Percentiles rank a stretch among this genome's conserved stretches.
phyloP scores from a whole-genome alignment of 2,329 filamentous ascomycete species.

The Rhinocladiella mackenziei region DNA sequence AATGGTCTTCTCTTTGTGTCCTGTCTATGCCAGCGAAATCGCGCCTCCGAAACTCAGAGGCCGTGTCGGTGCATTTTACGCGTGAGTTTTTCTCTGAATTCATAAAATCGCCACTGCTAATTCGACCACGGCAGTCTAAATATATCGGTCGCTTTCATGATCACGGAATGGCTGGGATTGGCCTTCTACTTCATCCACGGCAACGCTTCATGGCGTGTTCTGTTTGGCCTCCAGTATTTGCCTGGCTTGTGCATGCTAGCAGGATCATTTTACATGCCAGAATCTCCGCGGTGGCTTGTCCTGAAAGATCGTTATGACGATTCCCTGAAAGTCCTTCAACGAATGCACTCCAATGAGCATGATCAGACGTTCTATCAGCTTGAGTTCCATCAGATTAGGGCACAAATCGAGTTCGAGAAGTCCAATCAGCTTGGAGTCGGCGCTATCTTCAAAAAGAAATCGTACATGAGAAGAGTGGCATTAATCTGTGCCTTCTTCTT shows the following conservation, averaged over 20 bases:
- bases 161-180: constrained; percentile 12
- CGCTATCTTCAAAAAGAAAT: constrained; percentile 6
- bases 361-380: constrained; percentile 10
- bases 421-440: constrained; percentile 7
- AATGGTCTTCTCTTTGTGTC: constrained; percentile 5
- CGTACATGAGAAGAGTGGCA: constrained; percentile 9
- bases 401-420: constrained; percentile 14
- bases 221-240: constrained; percentile 4
- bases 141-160: too few relatives aligned
- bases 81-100: constrained; percentile 1
- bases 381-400: constrained; percentile 14
- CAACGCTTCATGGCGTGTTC: constrained; percentile 6
- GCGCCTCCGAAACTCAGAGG: constrained; percentile 4
- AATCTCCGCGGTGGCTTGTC: constrained; percentile 7
- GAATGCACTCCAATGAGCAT: constrained; percentile 6
- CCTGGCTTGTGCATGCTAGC: constrained; percentile 3
- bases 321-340: constrained; percentile 6
- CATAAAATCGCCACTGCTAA: too few relatives aligned
- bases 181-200: constrained; percentile 9
- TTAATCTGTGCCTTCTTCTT: too few relatives aligned
- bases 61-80: constrained; percentile 2
- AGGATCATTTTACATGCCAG: constrained; percentile 6
- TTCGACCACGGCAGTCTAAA: too few relatives aligned
- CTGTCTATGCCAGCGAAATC: constrained; percentile 6
- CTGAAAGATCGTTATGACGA: constrained; percentile 7